Evolutionary conservation across 495 filamentous ascomycete species (phyloP), one percentile per base, ranked within the genome.

Genomic region (Saxophila tyrrhenica): DNA sequence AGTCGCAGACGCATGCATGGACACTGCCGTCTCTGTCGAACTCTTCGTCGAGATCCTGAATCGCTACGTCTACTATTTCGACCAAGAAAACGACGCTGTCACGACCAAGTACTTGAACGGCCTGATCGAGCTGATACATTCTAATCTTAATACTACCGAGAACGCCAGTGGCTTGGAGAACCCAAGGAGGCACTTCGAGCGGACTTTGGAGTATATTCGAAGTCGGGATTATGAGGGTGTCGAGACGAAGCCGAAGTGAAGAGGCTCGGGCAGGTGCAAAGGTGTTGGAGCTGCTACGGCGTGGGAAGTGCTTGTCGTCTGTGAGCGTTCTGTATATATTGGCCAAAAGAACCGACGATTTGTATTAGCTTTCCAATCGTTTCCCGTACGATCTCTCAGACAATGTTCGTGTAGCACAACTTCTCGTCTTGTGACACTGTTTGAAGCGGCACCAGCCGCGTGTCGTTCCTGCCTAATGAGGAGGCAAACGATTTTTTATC

Each of bases 1-100:
- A 48, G 92, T 98, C 8, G 92, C 92, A 1, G 92, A 98, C 69
- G 92, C 92, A 5, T 98, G 92, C 71, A 98, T 98, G 92, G 92
- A 98, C 69, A 90, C 89, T n/a, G 89, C 89, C 9, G 94, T 96
- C 1, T 95, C 88, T 2, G 89, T 97, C 22, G 92, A 98, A 70
- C 75, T 98, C 39, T 98, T 98, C 64, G 92, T 98, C 47, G 92
- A 98, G 71, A 97, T 98, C 56, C 73, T 98, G 55, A 95, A 97
- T 65, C 80, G 92, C 66, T 98, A 97, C 70, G 92, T 97, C 49
- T 98, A 98, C 68, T 97, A 96, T 70, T 98, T 95, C 70, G 92
- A 98, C 69, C 89, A 97, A 63, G 89, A 94, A 70, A 98, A 98
- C 69, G 92, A 98, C 71, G 91, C 88, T 44, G 86, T 98, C 32